Conservation (phyloP, 2,329 filamentous ascomycete species). For the Colletotrichum lupini region DNA sequence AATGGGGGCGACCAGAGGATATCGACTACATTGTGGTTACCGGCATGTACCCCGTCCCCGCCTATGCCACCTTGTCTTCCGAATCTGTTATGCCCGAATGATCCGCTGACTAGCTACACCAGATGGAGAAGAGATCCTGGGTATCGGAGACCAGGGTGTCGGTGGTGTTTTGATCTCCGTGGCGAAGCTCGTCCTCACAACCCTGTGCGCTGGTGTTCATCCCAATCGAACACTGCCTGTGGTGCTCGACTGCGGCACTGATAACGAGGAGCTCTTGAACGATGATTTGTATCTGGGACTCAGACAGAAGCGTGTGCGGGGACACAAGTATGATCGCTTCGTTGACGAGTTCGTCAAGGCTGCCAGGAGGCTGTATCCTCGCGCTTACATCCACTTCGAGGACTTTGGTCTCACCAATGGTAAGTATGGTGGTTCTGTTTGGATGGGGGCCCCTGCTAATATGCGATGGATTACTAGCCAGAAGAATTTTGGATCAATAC, state of each 20-base stretch:
- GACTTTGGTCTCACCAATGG: conserved; percentile 85
- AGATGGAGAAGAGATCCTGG: conserved; percentile 79
- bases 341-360: conserved; percentile 79
- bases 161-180: conserved; percentile 87
- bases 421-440: conserved; percentile 40
- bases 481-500: conserved; percentile 81
- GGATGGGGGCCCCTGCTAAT: neutral
- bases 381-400: conserved; percentile 89
- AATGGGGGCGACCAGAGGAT: conserved; percentile 77
- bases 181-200: conserved; percentile 85
- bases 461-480: conserved; percentile 55
- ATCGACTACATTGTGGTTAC: conserved; percentile 91
- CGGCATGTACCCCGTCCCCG: conserved; percentile 58
- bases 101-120: conserved; percentile 31
- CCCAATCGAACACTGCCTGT: conserved; percentile 83
- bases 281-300: conserved; percentile 86
- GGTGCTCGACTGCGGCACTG: conserved; percentile 86
- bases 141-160: conserved; percentile 89
- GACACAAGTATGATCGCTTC: conserved; percentile 80
- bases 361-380: conserved; percentile 77
- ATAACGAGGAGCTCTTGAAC: conserved; percentile 79
- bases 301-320: conserved; percentile 72
- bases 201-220: conserved; percentile 87
- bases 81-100: neutral
- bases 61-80: neutral